phyloP scores from a whole-genome alignment of 768 basidiomycete genomes.

The Lepiota venenata region DNA sequence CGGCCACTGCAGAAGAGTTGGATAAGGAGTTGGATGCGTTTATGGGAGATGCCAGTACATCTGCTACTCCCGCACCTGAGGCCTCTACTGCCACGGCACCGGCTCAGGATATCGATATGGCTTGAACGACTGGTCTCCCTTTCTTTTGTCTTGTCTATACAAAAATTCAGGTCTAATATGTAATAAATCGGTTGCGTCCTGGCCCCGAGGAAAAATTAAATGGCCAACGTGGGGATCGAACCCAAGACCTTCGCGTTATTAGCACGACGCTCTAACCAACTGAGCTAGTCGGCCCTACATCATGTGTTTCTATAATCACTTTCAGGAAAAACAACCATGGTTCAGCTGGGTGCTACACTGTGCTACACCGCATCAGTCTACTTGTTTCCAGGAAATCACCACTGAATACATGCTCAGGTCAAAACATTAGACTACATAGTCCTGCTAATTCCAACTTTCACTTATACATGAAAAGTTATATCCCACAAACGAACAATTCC shows the following conservation, averaged over 20 bases:
- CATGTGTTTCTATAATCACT: neutral
- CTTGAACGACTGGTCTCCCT: conserved; percentile 17
- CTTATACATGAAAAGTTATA: conserved; percentile 41
- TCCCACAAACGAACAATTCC: conserved; percentile 75
- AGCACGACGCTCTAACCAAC: conserved; percentile 86
- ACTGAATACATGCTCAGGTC: too few relatives aligned
- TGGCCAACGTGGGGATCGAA: conserved; percentile 19
- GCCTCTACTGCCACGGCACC: conserved; percentile 10
- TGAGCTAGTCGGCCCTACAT: conserved; percentile 71
- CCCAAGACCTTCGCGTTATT: conserved; percentile 72
- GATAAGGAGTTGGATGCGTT: conserved; percentile 88
- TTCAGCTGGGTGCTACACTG: neutral
- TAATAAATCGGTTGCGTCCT: too few relatives aligned
- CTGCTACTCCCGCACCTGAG: conserved; percentile 12
- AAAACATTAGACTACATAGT: neutral
- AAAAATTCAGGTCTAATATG: neutral
- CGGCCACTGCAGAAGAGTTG: conserved; percentile 77
- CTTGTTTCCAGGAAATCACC: too few relatives aligned
- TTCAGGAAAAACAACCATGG: neutral
- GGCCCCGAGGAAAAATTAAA: too few relatives aligned
- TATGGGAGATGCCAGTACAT: conserved; percentile 58
- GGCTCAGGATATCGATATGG: conserved; percentile 55
- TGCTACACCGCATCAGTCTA: too few relatives aligned
- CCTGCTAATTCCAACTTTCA: neutral
- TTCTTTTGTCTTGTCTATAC: too few relatives aligned